Evolutionary conservation across 768 basidiomycete genomes (phyloP), one percentile per base, ranked within the genome.

Genomic region (Pisolithus sp.): DNA sequence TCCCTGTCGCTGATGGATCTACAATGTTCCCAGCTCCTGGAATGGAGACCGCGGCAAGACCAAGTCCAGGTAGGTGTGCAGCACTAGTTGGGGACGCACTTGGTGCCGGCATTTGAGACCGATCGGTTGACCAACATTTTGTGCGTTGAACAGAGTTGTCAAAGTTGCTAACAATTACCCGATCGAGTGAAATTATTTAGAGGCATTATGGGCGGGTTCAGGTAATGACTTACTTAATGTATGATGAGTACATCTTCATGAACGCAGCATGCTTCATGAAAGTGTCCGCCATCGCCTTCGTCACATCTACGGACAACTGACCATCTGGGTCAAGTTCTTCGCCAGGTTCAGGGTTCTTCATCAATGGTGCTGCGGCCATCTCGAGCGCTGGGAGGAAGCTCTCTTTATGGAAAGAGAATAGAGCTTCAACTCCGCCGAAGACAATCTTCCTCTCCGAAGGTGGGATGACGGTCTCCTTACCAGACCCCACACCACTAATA

Each of bases 221-320:
- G 56, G 45, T 48, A 51, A 8, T 2, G 37, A 70, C 86, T 64
- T 66, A 93, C 91, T 98, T 97, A 76, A 95, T 95, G 66, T 97
- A 99, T 41, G 87, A 89, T 30, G 93, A 93, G 67, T 99, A 99
- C 88, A 98, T 97, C 73, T 77, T 90, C 90, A 99, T 92, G 74
- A 97, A 97, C 4, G 95, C 93, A 28, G 93, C 90, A 68, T 99
- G 93, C 49, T 86, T 89, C 50, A 91, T 73, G 69, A 98, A 99
- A 44, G 90, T 93, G 52, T 85, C 79, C 7, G 90, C 94, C 36
- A 99, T 86, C 13, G 81, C 77, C 53, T 79, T 86, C 0, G 90
- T 91, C 13, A 90, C 89, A 42, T 73, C 73, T 48, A 84, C 67
- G 0, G 93, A 91, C 36, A 89, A 62, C 51, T 82, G 79, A 0